These are phyloP conservation scores for Phytophthora pseudosyringae DNA, from an alignment of 352 stramenopile species.

Conservation along the genomic window DNA sequence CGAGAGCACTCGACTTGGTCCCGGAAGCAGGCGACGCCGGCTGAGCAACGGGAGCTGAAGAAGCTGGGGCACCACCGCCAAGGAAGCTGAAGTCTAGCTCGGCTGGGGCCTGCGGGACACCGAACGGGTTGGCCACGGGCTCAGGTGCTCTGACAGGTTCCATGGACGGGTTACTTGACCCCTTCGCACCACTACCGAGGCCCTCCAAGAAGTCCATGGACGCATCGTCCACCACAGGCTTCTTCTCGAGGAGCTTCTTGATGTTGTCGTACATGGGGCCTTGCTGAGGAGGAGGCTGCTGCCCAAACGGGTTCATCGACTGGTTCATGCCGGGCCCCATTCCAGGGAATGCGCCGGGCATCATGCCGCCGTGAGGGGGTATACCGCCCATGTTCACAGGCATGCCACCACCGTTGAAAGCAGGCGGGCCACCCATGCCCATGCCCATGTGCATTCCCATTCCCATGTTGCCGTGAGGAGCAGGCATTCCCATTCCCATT, in stretches of 20 bases:
- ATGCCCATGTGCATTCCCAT: constrained; percentile 33
- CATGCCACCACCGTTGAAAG: constrained; percentile 24
- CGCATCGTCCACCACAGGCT: constrained; percentile 61
- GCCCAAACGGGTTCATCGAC: constrained; percentile 34
- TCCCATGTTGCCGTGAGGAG: constrained; percentile 26
- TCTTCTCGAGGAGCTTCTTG: constrained; percentile 83
- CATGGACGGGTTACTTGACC: constrained; percentile 11
- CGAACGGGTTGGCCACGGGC: constrained; percentile 25
- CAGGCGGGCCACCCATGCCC: constrained; percentile 19
- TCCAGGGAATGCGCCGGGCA: constrained; percentile 29
- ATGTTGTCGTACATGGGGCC: constrained; percentile 86
- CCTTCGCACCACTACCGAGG: constrained; percentile 43
- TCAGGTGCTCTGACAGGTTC: constrained; percentile 25
- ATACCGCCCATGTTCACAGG: constrained; percentile 38
- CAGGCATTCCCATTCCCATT: constrained; percentile 32
- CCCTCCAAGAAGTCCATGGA: constrained; percentile 77
- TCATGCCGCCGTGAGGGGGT: constrained; percentile 27
- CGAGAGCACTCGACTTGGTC: constrained; percentile 66
- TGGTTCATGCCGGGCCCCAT: constrained; percentile 36
- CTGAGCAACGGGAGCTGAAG: constrained; percentile 16
- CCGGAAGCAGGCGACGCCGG: constrained; percentile 23
- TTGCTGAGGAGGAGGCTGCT: constrained; percentile 41
- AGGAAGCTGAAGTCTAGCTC: constrained; percentile 33
- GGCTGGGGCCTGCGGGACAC: constrained; percentile 13
- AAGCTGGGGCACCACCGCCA: constrained; percentile 16